phyloP scores from a whole-genome alignment of 108 stramenopile species.

The Epipyxis sp. region DNA sequence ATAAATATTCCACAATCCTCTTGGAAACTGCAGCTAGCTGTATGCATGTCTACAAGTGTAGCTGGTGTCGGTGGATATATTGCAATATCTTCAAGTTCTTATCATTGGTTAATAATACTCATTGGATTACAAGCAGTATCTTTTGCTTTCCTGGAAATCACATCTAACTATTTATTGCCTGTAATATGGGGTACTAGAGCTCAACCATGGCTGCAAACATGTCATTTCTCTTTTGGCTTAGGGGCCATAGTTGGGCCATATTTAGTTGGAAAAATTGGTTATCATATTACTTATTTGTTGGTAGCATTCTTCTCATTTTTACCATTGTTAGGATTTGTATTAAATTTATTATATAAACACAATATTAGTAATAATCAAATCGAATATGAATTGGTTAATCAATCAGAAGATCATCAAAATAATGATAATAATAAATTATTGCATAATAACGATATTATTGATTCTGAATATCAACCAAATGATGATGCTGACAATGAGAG shows the following conservation, averaged over 20 bases:
- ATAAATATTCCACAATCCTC: not conserved
- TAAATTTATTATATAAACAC: not conserved
- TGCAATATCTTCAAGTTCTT: not conserved
- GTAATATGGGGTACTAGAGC: slow-evolving; percentile 16
- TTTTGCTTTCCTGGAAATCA: slow-evolving; percentile 3
- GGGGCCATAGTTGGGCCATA: slow-evolving; percentile 25
- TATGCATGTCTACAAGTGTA: not conserved
- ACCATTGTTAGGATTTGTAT: not conserved
- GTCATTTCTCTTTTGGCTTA: slow-evolving; percentile 5
- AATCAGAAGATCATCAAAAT: not conserved
- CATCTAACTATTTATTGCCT: not conserved
- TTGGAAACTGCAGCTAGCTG: not conserved
- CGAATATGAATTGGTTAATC: not conserved
- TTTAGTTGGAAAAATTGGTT: slow-evolving; percentile 16
- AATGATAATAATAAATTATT: too few relatives aligned
- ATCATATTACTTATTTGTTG: not conserved
- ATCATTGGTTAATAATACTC: not conserved
- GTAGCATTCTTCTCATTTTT: not conserved
- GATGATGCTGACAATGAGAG: not conserved
- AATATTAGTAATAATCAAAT: not conserved
- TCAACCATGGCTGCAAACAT: slow-evolving; percentile 31
- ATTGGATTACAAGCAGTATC: not conserved
- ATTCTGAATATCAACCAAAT: too few relatives aligned
- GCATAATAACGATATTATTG: too few relatives aligned
- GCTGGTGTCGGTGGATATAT: not conserved